Conservation (phyloP, 305 asterid species). For the Caryopteris hybrid region DNA sequence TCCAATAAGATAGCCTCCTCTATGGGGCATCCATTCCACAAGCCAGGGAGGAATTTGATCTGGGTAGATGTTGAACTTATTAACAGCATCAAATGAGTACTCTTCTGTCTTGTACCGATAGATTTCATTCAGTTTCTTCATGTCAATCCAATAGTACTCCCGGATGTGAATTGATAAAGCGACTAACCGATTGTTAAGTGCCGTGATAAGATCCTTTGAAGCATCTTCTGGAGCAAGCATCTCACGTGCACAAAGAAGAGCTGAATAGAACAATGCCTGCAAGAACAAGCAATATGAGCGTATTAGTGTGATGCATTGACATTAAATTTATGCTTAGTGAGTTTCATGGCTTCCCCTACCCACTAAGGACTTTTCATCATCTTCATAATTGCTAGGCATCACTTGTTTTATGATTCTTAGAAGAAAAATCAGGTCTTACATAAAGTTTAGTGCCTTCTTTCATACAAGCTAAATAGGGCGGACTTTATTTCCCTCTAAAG, state of each 20-base stretch:
- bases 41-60: slow-evolving; percentile 98
- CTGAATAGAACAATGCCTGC: slow-evolving; percentile 87
- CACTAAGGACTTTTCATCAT: neutral
- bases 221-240: slow-evolving; percentile 87
- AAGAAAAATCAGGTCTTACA: neutral
- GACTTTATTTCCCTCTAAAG: neutral
- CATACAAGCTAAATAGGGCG: neutral
- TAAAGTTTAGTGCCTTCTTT: neutral
- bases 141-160: slow-evolving; percentile 91
- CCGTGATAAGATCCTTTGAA: slow-evolving; percentile 62
- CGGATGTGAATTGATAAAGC: slow-evolving; percentile 87
- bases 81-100: slow-evolving; percentile 89
- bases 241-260: slow-evolving; percentile 87
- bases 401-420: neutral
- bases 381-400: neutral
- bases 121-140: slow-evolving; percentile 78
- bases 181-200: slow-evolving; percentile 74
- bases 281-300: slow-evolving; percentile 10
- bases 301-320: neutral
- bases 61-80: slow-evolving; percentile 94
- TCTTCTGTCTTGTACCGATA: slow-evolving; percentile 94
- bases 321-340: neutral
- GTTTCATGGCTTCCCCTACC: neutral
- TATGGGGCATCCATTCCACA: slow-evolving; percentile 91
- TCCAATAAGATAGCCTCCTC: slow-evolving; percentile 89